These are phyloP conservation scores for Coemansia furcata DNA, from an alignment of 192 early-diverging fungal species.

Conservation along the genomic window DNA sequence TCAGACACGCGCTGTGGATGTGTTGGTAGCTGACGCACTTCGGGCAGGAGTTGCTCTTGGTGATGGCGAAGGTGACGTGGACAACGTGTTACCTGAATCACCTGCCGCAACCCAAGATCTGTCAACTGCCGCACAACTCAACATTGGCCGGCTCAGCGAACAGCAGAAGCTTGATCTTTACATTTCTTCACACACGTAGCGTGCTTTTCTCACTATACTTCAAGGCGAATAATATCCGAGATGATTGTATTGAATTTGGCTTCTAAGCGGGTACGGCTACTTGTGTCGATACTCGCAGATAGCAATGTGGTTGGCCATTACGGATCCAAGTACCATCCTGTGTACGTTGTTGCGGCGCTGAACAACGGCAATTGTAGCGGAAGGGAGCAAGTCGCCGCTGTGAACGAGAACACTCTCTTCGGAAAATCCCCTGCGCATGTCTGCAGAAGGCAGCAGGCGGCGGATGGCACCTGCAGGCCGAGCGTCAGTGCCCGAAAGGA, in stretches of 20 bases:
- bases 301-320: conserved; percentile 48
- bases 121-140: conserved; percentile 10
- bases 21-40: conserved; percentile 25
- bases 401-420: conserved; percentile 34
- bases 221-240: neutral
- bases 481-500: conserved; percentile 29
- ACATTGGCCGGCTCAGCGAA: conserved; percentile 16
- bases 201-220: neutral
- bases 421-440: conserved; percentile 18
- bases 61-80: neutral
- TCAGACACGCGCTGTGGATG: conserved; percentile 21
- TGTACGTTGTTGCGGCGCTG: conserved; percentile 21
- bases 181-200: conserved; percentile 20
- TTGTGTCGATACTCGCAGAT: conserved; percentile 21
- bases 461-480: conserved; percentile 32
- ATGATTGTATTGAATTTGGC: neutral
- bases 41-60: conserved; percentile 16
- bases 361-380: conserved; percentile 33
- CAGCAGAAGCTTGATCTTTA: conserved; percentile 36
- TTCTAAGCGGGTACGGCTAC: neutral
- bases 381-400: conserved; percentile 36
- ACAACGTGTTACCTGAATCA: neutral
- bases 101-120: conserved; percentile 17
- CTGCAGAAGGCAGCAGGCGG: conserved; percentile 20
- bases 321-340: conserved; percentile 42